Percentiles rank a stretch among this genome's conserved stretches.
Conservation (phyloP, 441 rosid genomes). For the Pelargonium myrrhifolium region DNA sequence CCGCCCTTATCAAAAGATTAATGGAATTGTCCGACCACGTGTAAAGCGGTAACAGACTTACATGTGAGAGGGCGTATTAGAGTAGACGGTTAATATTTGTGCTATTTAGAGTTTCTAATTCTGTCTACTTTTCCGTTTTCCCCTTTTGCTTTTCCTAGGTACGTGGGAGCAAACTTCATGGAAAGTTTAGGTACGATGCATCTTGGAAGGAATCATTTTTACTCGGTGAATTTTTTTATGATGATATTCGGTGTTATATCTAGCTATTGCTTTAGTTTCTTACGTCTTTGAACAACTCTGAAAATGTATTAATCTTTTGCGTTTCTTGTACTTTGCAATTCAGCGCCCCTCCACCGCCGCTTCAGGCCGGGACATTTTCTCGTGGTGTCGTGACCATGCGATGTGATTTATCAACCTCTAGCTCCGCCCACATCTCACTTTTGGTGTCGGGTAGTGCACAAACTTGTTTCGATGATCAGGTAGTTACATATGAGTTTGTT, state of each 20-base stretch:
- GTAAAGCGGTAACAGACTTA: too few species aligned
- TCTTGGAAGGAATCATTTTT: not conserved
- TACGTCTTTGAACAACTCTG: not conserved
- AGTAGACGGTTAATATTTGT: too few species aligned
- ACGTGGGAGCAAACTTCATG: constrained; percentile 2
- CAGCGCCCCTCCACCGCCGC: constrained; percentile 6
- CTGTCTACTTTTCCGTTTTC: not conserved
- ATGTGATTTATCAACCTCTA: constrained; percentile 3
- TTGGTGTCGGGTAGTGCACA: constrained; percentile 6
- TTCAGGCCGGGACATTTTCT: constrained; percentile 5
- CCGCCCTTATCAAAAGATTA: too few species aligned
- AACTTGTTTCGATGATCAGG: constrained; percentile 7
- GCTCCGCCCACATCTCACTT: not conserved
- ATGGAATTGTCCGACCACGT: too few species aligned
- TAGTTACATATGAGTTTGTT: not conserved
- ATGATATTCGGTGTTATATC: not conserved
- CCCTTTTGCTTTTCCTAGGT: not conserved
- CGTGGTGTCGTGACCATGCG: constrained; percentile 7
- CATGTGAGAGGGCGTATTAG: too few species aligned
- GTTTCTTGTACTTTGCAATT: not conserved
- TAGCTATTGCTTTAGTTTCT: not conserved
- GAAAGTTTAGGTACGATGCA: not conserved
- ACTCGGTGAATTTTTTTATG: not conserved
- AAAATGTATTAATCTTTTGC: not conserved
- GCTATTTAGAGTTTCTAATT: not conserved